These are phyloP conservation scores for Phytopythium boreale DNA, from an alignment of 352 stramenopile genomes.

Conservation along the genomic window DNA sequence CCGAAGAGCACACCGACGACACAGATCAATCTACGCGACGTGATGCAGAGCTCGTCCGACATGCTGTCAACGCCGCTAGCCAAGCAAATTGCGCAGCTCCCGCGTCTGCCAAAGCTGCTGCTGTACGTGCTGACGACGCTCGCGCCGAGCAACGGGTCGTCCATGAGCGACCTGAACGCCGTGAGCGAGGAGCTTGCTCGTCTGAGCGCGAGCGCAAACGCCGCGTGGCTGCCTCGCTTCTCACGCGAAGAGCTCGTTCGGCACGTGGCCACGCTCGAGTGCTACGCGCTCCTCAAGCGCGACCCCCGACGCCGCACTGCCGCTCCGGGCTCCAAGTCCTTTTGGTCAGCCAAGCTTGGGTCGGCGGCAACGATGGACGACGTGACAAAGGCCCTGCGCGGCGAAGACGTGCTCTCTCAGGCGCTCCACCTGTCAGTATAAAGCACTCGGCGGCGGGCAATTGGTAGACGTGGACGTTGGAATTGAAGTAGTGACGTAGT, in stretches of 20 bases:
- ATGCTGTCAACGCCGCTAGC: constrained; percentile 36
- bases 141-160: constrained; percentile 28
- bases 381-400: constrained; percentile 34
- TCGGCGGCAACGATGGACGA: constrained; percentile 49
- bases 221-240: constrained; percentile 58
- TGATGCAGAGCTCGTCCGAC: constrained; percentile 29
- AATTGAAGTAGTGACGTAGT: not conserved
- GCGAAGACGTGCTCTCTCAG: constrained; percentile 42
- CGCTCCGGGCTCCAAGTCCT: constrained; percentile 11
- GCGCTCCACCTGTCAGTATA: constrained; percentile 20
- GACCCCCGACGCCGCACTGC: constrained; percentile 3
- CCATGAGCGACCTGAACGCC: constrained; percentile 34
- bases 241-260: constrained; percentile 56
- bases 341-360: constrained; percentile 48
- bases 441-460: no score
- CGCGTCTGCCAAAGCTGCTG: constrained; percentile 62
- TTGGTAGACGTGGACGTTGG: no score
- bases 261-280: constrained; percentile 63
- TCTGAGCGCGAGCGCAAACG: constrained; percentile 27
- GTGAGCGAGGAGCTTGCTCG: constrained; percentile 47
- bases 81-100: constrained; percentile 59
- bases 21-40: constrained; percentile 34
- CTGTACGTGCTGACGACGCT: constrained; percentile 61
- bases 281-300: constrained; percentile 62
- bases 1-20: not conserved